These are phyloP conservation scores for Geoglossum cookeanum DNA, from an alignment of 2,329 filamentous ascomycete species.

Conservation along the genomic window DNA sequence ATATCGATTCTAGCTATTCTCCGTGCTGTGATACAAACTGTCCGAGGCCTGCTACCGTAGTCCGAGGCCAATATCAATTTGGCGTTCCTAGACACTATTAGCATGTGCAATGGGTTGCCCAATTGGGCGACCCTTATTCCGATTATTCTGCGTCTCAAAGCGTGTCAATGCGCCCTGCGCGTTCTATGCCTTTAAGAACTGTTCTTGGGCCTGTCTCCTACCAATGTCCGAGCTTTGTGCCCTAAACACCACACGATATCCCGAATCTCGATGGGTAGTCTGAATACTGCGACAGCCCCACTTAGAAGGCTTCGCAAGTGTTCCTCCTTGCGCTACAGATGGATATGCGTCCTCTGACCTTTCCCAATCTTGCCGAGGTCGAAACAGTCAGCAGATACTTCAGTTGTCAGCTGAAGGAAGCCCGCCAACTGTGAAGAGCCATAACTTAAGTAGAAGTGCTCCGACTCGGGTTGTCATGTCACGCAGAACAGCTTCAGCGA, in stretches of 20 bases:
- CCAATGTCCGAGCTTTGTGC: too few species aligned
- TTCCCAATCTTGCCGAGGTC: background rate
- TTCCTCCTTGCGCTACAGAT: background rate
- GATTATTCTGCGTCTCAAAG: too few species aligned
- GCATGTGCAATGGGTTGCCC: too few species aligned
- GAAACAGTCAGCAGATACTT: background rate
- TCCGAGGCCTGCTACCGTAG: too few species aligned
- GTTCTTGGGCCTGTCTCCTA: too few species aligned
- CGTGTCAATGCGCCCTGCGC: too few species aligned
- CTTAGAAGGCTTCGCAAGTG: background rate
- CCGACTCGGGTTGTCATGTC: background rate
- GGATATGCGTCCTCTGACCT: background rate
- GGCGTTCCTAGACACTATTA: too few species aligned
- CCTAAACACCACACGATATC: slow-evolving; percentile 3
- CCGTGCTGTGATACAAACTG: too few species aligned
- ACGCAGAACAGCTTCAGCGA: background rate
- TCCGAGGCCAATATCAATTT: too few species aligned
- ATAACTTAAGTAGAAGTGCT: background rate
- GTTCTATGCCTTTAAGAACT: too few species aligned
- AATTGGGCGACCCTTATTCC: too few species aligned
- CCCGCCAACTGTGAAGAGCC: background rate
- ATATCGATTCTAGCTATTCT: too few species aligned
- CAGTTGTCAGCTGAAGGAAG: background rate
- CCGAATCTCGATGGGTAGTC: slow-evolving; percentile 1
- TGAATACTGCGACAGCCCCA: background rate